A percentile compares a stretch with the other conserved stretches of the same genome.
Evolutionary conservation across 192 early-diverging fungal species (phyloP).

Genomic region (Rhizophagus clarus): DNA sequence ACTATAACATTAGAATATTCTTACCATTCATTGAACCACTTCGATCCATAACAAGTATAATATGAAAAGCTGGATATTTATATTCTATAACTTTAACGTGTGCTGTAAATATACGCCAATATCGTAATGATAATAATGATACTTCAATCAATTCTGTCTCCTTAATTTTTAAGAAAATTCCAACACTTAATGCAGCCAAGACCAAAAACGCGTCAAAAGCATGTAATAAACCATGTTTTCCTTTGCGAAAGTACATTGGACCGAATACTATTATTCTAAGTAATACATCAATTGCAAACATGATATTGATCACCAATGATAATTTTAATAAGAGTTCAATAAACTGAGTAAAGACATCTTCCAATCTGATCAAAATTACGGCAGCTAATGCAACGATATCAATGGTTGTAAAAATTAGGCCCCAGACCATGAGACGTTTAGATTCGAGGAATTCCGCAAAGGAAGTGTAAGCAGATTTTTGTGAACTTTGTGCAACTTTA

Average conservation of each 20-base stretch:
- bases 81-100: conserved; percentile 43
- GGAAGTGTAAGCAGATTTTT: neutral
- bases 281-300: conserved; percentile 54
- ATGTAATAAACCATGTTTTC: conserved; percentile 41
- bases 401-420: too few relatives aligned
- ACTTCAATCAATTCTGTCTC: conserved; percentile 50
- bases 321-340: conserved; percentile 44
- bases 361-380: too few relatives aligned
- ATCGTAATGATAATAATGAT: conserved; percentile 55
- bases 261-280: conserved; percentile 52
- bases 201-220: conserved; percentile 52
- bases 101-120: conserved; percentile 49
- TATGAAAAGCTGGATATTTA: conserved; percentile 9
- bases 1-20: too few relatives aligned
- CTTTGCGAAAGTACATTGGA: conserved; percentile 39
- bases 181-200: conserved; percentile 48
- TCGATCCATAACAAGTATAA: neutral
- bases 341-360: conserved; percentile 3
- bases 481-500: too few relatives aligned
- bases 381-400: too few relatives aligned
- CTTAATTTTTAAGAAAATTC: conserved; percentile 49
- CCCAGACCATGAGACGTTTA: too few relatives aligned
- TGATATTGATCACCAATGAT: conserved; percentile 44
- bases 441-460: too few relatives aligned
- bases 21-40: neutral